Conservation (phyloP, 352 stramenopile species). For the Globisporangium heterothallicum region DNA sequence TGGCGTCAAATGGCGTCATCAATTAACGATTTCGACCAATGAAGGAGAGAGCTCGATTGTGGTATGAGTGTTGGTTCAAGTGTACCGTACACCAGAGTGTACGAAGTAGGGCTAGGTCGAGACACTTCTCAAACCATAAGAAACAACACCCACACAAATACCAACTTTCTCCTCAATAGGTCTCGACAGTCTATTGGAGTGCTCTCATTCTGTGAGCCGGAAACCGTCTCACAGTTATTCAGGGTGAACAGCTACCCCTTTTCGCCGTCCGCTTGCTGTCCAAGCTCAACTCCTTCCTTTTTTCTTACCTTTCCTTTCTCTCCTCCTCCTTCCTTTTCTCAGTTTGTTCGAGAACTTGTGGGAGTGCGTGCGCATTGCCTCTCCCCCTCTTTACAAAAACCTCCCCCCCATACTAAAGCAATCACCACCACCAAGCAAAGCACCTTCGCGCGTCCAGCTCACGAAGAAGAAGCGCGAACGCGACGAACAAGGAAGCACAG, state of each 20-base stretch:
- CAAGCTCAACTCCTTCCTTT: background rate
- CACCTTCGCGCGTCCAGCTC: background rate
- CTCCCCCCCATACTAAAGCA: background rate
- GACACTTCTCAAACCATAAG: background rate
- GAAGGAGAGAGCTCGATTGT: background rate
- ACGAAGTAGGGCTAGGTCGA: background rate
- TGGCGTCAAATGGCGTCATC: background rate
- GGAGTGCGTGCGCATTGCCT: background rate
- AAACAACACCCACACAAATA: too few species aligned
- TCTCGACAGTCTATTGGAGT: too few species aligned
- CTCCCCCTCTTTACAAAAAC: too few species aligned
- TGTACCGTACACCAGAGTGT: background rate
- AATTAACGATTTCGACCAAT: background rate
- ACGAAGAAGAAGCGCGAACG: too few species aligned
- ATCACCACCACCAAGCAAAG: background rate
- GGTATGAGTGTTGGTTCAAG: background rate
- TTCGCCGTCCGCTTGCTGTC: background rate
- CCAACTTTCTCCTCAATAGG: too few species aligned
- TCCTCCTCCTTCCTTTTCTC: slow-evolving; percentile 1
- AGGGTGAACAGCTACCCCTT: too few species aligned
- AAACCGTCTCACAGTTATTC: too few species aligned
- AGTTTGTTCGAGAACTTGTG: slow-evolving; percentile 11
- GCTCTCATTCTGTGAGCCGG: too few species aligned
- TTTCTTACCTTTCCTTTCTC: background rate
- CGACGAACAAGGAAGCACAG: too few species aligned